A percentile compares a stretch with the other conserved stretches of the same genome.
phyloP scores from a whole-genome alignment of 208 protist species.

The Naegleria lovaniensis region DNA sequence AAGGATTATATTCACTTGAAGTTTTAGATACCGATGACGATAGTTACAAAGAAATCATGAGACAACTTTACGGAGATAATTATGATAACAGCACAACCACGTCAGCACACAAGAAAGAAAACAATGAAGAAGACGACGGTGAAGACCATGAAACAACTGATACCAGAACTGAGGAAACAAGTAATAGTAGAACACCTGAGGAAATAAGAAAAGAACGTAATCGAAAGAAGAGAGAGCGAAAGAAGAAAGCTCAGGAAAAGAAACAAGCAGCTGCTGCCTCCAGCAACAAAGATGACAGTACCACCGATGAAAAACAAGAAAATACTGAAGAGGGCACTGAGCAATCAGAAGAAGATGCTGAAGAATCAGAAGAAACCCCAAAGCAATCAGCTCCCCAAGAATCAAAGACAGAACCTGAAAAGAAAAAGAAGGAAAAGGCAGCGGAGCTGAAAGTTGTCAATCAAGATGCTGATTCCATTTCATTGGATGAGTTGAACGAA shows the following conservation, averaged over 20 bases:
- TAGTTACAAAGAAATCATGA: background rate
- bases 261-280: background rate
- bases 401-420: too few relatives aligned
- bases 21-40: background rate
- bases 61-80: background rate
- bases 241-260: background rate
- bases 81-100: background rate
- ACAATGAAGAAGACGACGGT: background rate
- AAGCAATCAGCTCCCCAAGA: background rate
- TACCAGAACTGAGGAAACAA: background rate
- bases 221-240: background rate
- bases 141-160: background rate
- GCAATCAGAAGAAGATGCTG: constrained; percentile 24
- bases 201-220: background rate
- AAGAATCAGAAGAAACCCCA: constrained; percentile 31
- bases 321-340: constrained; percentile 43
- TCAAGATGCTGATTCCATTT: background rate
- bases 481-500: background rate
- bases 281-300: background rate
- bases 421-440: background rate
- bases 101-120: background rate
- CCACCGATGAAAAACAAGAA: constrained; percentile 28
- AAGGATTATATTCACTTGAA: background rate
- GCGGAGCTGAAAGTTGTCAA: background rate
- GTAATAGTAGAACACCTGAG: background rate